These are phyloP conservation scores for Pulveroboletus sp. DNA, from an alignment of 768 basidiomycete species.

Conservation along the genomic window DNA sequence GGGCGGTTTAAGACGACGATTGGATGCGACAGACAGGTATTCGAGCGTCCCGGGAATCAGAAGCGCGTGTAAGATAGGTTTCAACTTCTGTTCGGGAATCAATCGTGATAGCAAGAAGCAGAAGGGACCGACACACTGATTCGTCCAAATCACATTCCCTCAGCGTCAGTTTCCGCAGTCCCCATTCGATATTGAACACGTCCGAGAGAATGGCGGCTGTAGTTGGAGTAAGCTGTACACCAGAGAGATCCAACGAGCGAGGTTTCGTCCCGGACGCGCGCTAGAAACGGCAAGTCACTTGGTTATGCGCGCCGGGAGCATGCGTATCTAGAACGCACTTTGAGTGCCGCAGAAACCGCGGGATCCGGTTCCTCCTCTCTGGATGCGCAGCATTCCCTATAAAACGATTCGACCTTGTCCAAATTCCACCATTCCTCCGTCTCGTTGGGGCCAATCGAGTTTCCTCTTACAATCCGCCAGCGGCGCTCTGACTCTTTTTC, in stretches of 20 bases:
- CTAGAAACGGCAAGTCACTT: conserved; percentile 27
- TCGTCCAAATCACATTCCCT: conserved; percentile 88
- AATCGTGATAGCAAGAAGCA: not conserved
- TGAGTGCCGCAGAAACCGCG: conserved; percentile 38
- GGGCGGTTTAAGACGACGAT: conserved; percentile 68
- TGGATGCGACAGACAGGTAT: conserved; percentile 83
- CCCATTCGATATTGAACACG: conserved; percentile 61
- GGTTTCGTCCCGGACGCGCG: conserved; percentile 53
- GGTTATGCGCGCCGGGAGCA: not conserved
- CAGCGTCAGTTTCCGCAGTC: conserved; percentile 33
- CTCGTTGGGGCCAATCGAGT: conserved; percentile 26
- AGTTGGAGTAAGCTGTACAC: conserved; percentile 65
- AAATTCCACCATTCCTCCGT: conserved; percentile 66
- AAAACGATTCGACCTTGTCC: conserved; percentile 81
- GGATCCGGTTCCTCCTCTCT: conserved; percentile 68
- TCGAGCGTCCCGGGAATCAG: conserved; percentile 79
- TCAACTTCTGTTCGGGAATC: conserved; percentile 54
- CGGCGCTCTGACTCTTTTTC: conserved; percentile 69
- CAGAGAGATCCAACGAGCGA: conserved; percentile 74
- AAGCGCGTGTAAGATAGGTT: conserved; percentile 86
- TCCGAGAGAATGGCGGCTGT: conserved; percentile 85
- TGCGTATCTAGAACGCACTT: not conserved
- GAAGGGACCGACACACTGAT: conserved; percentile 42
- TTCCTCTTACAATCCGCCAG: conserved; percentile 4
- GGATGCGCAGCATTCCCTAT: conserved; percentile 77